These are phyloP conservation scores for Westerdykella sp. DNA, from an alignment of 2,329 filamentous ascomycete genomes.

Conservation along the genomic window DNA sequence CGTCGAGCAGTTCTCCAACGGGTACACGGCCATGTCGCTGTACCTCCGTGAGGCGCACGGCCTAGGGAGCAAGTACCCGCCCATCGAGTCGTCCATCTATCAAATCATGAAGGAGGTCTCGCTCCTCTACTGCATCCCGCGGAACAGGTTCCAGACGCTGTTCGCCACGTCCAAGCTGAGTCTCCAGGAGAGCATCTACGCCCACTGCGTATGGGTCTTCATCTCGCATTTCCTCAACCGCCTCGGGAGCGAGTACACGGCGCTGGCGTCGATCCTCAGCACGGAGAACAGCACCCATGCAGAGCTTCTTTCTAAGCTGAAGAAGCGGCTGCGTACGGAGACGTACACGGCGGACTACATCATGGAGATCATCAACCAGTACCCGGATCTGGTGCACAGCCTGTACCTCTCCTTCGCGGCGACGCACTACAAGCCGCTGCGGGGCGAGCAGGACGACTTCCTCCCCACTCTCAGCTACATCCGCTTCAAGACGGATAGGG, in stretches of 20 bases:
- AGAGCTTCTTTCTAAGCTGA: slow-evolving; percentile 85
- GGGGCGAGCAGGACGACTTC: slow-evolving; percentile 60
- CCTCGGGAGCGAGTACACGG: slow-evolving; percentile 83
- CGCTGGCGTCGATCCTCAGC: slow-evolving; percentile 75
- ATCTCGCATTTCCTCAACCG: slow-evolving; percentile 97
- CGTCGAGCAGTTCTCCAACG: slow-evolving; percentile 96
- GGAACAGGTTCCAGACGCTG: slow-evolving; percentile 88
- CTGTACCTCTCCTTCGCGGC: slow-evolving; percentile 89
- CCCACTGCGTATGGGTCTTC: slow-evolving; percentile 96
- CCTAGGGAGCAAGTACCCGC: slow-evolving; percentile 52
- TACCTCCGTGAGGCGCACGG: slow-evolving; percentile 70
- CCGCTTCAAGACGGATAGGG: slow-evolving; percentile 61
- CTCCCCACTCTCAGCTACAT: slow-evolving; percentile 64
- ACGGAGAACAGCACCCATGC: slow-evolving; percentile 75
- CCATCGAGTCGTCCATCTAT: slow-evolving; percentile 90
- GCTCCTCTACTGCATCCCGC: slow-evolving; percentile 92
- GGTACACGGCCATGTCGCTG: slow-evolving; percentile 92
- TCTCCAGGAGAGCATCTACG: slow-evolving; percentile 94
- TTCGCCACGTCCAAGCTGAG: slow-evolving; percentile 83
- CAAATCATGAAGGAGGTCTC: slow-evolving; percentile 99
- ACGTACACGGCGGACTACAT: slow-evolving; percentile 99
- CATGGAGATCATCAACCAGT: slow-evolving; percentile 87
- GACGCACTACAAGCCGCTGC: slow-evolving; percentile 68
- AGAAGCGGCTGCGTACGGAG: slow-evolving; percentile 89
- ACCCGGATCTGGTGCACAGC: slow-evolving; percentile 78